These are phyloP conservation scores for Debaryomyces coudertii DNA, from an alignment of 1,139 yeast species.

Conservation along the genomic window DNA sequence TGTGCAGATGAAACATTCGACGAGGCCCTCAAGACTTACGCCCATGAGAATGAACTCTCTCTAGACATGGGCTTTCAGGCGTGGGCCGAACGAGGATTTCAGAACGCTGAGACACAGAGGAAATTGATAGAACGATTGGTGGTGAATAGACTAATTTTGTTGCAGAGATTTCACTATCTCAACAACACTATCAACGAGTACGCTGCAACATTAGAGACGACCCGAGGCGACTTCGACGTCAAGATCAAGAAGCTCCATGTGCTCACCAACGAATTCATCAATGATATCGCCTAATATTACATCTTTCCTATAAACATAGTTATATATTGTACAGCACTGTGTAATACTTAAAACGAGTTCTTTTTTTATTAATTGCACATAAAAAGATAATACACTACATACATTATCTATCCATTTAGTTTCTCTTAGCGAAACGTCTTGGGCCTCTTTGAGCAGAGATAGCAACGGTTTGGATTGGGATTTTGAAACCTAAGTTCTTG, in stretches of 20 bases:
- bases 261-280: conserved; percentile 6
- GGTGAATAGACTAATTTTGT: conserved; percentile 38
- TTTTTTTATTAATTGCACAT: conserved; percentile 15
- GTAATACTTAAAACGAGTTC: conserved; percentile 7
- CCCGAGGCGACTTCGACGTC: neutral
- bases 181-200: conserved; percentile 35
- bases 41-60: conserved; percentile 6
- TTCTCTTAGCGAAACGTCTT: conserved; percentile 96
- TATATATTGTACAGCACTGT: conserved; percentile 9
- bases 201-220: conserved; percentile 21
- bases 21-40: conserved; percentile 3
- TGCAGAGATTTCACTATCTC: conserved; percentile 32
- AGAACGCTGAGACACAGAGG: conserved; percentile 11
- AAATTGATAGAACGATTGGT: conserved; percentile 34
- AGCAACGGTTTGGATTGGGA: conserved; percentile 88
- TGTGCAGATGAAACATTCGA: conserved; percentile 2
- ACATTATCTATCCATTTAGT: conserved; percentile 46
- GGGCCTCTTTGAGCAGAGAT: conserved; percentile 92
- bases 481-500: conserved; percentile 93
- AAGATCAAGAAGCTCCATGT: conserved; percentile 6
- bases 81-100: conserved; percentile 10
- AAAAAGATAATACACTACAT: conserved; percentile 13
- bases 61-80: conserved; percentile 8
- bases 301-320: neutral
- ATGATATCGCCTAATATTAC: neutral